Evolutionary conservation across 345 rosid genomes (phyloP).

Genomic region (Eucalyptus sp.): DNA sequence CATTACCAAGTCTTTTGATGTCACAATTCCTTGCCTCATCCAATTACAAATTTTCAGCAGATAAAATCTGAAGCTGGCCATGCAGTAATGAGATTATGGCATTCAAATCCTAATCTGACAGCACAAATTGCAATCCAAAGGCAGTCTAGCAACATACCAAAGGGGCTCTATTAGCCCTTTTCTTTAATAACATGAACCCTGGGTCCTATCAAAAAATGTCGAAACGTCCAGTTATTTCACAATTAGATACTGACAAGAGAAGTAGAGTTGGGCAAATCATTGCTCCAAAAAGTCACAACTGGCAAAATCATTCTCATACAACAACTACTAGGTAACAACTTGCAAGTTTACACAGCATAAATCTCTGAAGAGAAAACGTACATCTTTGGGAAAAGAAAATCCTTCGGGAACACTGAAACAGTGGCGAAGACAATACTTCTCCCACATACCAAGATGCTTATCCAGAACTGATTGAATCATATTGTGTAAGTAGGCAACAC

Average conservation of each 20-base stretch:
- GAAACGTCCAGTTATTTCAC: not conserved
- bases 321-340: not conserved
- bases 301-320: not conserved
- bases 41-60: not conserved
- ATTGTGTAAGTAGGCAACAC: constrained; percentile 38
- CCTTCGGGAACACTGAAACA: constrained; percentile 74
- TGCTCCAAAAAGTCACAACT: not conserved
- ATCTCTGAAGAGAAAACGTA: constrained; percentile 8
- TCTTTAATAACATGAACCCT: not conserved
- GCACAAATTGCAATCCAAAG: not conserved
- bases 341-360: not conserved
- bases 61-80: not conserved
- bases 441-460: constrained; percentile 56
- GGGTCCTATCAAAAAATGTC: not conserved
- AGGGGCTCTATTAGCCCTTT: not conserved
- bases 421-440: constrained; percentile 49
- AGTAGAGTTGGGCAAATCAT: not conserved
- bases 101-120: not conserved
- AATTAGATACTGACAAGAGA: not conserved
- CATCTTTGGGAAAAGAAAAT: constrained; percentile 39
- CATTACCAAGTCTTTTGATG: not conserved
- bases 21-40: not conserved
- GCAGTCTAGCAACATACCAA: not conserved
- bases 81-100: not conserved
- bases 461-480: constrained; percentile 45